These are phyloP conservation scores for Rugosomyces carneus DNA, from an alignment of 1,284 basidiomycete genomes.

Conservation along the genomic window DNA sequence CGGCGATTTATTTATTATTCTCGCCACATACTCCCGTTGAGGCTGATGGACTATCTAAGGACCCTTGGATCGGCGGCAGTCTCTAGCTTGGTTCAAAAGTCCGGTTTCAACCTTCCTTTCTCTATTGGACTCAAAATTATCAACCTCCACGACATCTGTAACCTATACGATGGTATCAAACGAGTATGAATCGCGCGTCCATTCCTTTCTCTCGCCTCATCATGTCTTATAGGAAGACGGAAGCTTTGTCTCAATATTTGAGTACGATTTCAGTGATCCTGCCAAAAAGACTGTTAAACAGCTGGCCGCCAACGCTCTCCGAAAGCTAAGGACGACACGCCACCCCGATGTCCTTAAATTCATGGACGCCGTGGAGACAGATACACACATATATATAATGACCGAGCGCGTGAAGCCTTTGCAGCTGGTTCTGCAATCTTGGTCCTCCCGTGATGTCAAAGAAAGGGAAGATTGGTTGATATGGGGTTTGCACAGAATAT, in stretches of 20 bases:
- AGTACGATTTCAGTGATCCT: constrained; percentile 73
- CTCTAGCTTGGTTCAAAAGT: constrained; percentile 83
- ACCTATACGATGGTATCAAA: constrained; percentile 83
- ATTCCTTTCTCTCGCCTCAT: constrained; percentile 11
- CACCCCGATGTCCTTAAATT: constrained; percentile 97
- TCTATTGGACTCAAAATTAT: constrained; percentile 73
- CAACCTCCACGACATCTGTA: constrained; percentile 78
- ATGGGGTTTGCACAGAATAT: constrained; percentile 91
- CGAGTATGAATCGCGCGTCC: constrained; percentile 45
- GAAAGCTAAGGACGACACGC: constrained; percentile 86
- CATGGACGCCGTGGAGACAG: constrained; percentile 89
- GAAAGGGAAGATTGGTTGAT: constrained; percentile 84
- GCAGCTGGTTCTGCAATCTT: constrained; percentile 55
- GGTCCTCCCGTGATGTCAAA: constrained; percentile 56
- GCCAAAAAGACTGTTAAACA: constrained; percentile 55
- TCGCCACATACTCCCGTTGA: background rate
- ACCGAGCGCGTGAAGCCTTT: constrained; percentile 89
- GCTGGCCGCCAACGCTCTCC: constrained; percentile 86
- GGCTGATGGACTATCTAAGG: constrained; percentile 76
- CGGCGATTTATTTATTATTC: no score
- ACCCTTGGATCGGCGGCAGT: constrained; percentile 83
- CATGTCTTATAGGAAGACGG: constrained; percentile 74
- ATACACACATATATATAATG: constrained; percentile 85
- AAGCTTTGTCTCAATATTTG: constrained; percentile 80
- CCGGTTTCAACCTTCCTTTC: constrained; percentile 86